Base-by-base conservation (phyloP, 495 filamentous ascomycete genomes). In the Aspergillus cavernicola region DNA sequence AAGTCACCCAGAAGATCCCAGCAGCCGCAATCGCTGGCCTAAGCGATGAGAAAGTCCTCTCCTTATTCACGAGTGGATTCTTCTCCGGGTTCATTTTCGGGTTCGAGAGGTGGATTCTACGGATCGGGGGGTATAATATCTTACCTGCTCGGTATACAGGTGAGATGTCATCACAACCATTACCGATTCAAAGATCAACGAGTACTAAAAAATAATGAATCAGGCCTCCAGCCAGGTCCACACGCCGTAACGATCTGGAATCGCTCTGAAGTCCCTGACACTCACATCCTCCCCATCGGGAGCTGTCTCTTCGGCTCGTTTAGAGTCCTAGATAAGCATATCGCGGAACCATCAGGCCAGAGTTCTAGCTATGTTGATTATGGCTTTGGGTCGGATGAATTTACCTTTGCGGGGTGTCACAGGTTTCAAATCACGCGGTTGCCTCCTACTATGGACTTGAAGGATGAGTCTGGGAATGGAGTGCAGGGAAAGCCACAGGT, bases 321-420 rank as follows among this genome's bases (percentile, higher is more conserved):
- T 28, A 43, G 41, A 18, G 35, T 62, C 6, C 49, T 59, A 6
- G 56, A 62, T 32, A 59, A 57, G 37, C 52, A 59, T 10, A 43
- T 62, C 10, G 42, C 8, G n/a, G 18, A 40, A 15, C 15, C 24
- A 44, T 32, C 54, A 13, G 24, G 9, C 24, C 24, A 28, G 4
- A 29, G 24, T 16, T 10, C 45, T 3, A 62, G 56, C 36, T 62
- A 57, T 18, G 56, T 62, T 19, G 56, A 59, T 33, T 62, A 57
- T 37, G 56, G 60, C 10, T 62, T 59, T 15, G 60, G 60, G 3
- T 62, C 60, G 29, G 60, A 62, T 41, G 23, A 52, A 22, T 56
- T 18, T 15, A 33, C 23, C 7, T 62, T 62, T 29, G 56, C 49
- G 4, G 60, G 60, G 15, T 62, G 60, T 23, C 60, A 62, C 37